Base-by-base conservation (phyloP, 768 basidiomycete genomes). In the Russula griseocarnosa region DNA sequence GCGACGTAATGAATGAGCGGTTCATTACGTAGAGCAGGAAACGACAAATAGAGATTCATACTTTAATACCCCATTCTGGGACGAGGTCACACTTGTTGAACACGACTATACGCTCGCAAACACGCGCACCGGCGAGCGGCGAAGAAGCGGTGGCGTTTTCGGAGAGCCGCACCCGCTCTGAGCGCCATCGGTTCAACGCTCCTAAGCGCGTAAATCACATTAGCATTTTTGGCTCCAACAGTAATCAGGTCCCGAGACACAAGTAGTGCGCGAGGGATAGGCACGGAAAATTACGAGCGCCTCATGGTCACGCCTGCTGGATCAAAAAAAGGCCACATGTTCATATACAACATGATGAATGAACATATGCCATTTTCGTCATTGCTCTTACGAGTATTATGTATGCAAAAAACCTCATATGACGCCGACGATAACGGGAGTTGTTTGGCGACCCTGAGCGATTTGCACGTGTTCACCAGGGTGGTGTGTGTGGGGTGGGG, bases 41-140 rank as follows among this genome's bases (percentile, higher is more conserved):
- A 40, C 53, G 56, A 66, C 28, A 8, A 28, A 40, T 38, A 49
- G 3, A 8, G 24, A 14, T 51, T 71, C 81, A 68, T 70, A 95
- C 96, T 82, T 91, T 83, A 69, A 94, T 82, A 40, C 94, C 94
- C 86, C 90, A 90, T 70, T 83, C 79, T 47, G 94, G 86, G 10
- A 95, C 94, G 58, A 98, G 79, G 76, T 98, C 97, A 47, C 89
- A 83, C 77, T 98, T 98, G 71, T 92, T 96, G 66, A 98, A 81
- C 13, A 98, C 90, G 50, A 99, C 84, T 38, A 98, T 82, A 61
- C 90, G 88, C 75, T 95, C 90, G 70, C 91, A 91, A 56, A 84
- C 73, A 26, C 65, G 65, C 9, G 70, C 70, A 28, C 52, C 40
- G 6, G 68, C 56, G 22, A 36, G 61, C 36, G 36, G 63, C n/a